Evolutionary conservation across 1,284 basidiomycete species (phyloP).

Genomic region (Heterobasidion irregulare): DNA sequence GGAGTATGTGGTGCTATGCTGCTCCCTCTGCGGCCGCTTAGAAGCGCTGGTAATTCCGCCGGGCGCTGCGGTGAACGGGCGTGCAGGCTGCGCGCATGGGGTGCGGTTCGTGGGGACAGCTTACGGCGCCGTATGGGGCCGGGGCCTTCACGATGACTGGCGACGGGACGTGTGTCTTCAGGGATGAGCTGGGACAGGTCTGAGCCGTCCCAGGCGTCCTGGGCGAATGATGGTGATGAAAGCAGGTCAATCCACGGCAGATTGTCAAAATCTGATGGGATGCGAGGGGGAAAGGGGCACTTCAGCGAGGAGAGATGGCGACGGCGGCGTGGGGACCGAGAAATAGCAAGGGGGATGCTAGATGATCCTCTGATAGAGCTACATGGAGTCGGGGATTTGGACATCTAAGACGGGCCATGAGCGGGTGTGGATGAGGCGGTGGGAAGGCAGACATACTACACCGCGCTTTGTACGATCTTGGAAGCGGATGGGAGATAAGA

Average conservation of each 20-base stretch:
- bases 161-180: conserved; percentile 5
- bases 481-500: conserved; percentile 14
- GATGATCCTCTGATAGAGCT: conserved; percentile 22
- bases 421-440: not conserved
- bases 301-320: conserved; percentile 25
- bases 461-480: conserved; percentile 8
- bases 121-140: conserved; percentile 53
- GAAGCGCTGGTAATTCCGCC: conserved; percentile 8
- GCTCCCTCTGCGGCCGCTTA: not conserved
- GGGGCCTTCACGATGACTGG: conserved; percentile 14
- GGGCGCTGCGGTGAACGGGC: conserved; percentile 10
- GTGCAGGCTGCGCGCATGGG: conserved; percentile 22
- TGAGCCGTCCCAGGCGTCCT: conserved; percentile 40
- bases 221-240: conserved; percentile 29
- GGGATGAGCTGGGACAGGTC: conserved; percentile 46
- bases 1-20: conserved; percentile 2
- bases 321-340: conserved; percentile 25
- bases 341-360: conserved; percentile 12
- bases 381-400: conserved; percentile 30
- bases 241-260: conserved; percentile 56
- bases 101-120: conserved; percentile 38
- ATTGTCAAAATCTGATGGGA: conserved; percentile 39
- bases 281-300: conserved; percentile 19
- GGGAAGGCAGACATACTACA: conserved; percentile 9
- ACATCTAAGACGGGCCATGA: conserved; percentile 17